phyloP scores from a whole-genome alignment of 805 yeast species.

The Candida maesae region DNA sequence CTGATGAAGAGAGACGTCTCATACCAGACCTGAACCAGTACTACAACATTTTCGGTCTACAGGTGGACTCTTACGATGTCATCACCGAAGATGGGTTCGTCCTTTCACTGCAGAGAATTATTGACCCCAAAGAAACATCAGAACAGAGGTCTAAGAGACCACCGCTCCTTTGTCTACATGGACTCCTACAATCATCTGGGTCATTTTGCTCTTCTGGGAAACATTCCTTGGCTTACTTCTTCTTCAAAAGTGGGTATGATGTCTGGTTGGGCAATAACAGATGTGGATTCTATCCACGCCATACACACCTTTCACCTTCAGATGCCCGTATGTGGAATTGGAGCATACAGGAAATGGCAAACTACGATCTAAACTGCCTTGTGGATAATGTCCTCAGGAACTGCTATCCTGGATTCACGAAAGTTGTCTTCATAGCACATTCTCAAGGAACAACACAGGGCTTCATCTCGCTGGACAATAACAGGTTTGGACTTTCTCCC shows the following conservation, averaged over 20 bases:
- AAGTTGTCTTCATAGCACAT: constrained; percentile 70
- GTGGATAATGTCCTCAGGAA: constrained; percentile 52
- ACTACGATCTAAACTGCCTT: constrained; percentile 71
- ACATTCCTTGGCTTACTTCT: constrained; percentile 66
- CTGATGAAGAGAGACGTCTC: constrained; percentile 33
- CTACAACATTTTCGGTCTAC: constrained; percentile 56
- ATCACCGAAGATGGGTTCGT: constrained; percentile 79
- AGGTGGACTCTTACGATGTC: constrained; percentile 53
- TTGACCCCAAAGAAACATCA: constrained; percentile 38
- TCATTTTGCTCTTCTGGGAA: constrained; percentile 82
- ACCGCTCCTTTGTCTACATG: constrained; percentile 81
- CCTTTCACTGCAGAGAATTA: constrained; percentile 59
- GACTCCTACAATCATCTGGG: constrained; percentile 82
- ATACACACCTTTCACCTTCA: constrained; percentile 40
- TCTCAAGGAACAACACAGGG: constrained; percentile 94
- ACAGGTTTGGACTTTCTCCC: constrained; percentile 41
- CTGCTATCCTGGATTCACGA: constrained; percentile 31
- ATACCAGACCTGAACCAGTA: constrained; percentile 64
- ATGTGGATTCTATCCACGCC: constrained; percentile 77
- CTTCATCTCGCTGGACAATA: constrained; percentile 59
- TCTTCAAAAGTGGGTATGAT: constrained; percentile 59
- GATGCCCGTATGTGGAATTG: constrained; percentile 81
- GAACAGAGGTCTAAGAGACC: constrained; percentile 32
- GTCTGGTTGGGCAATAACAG: constrained; percentile 93
- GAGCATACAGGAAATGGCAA: constrained; percentile 84